phyloP scores from a whole-genome alignment of 495 filamentous ascomycete genomes.

The Xylaria curta region DNA sequence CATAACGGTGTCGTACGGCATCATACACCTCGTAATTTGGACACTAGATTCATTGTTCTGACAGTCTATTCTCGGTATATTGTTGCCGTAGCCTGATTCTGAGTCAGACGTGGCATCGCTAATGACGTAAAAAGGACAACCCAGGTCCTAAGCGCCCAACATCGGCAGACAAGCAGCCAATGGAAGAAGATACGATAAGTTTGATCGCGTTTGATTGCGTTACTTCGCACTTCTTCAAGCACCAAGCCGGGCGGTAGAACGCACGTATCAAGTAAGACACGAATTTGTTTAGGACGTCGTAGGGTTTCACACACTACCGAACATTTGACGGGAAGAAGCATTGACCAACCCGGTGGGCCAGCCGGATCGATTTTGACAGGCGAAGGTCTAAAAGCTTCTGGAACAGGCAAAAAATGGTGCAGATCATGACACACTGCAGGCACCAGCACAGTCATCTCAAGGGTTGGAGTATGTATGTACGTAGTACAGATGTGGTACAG shows the following conservation, averaged over 20 bases:
- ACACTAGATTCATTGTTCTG: not conserved
- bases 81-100: not conserved
- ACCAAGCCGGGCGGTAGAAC: not conserved
- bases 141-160: not conserved
- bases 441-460: constrained; percentile 24
- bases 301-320: not conserved
- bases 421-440: constrained; percentile 20
- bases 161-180: not conserved
- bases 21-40: not conserved
- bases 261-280: not conserved
- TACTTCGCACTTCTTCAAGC: not conserved
- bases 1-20: not conserved
- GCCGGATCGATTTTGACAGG: constrained; percentile 6
- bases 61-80: constrained; percentile 5
- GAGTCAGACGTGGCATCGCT: constrained; percentile 20
- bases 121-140: constrained; percentile 8
- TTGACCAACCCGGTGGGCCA: constrained; percentile 24
- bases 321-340: constrained; percentile 11
- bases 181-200: not conserved
- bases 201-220: not conserved
- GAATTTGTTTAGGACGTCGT: not conserved
- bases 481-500: not conserved
- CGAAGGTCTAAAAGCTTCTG: constrained; percentile 18
- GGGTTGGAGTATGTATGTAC: not conserved
- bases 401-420: constrained; percentile 17